Evolutionary conservation across 1,284 basidiomycete genomes (phyloP).

Genomic region (Tilletiaria anomala): DNA sequence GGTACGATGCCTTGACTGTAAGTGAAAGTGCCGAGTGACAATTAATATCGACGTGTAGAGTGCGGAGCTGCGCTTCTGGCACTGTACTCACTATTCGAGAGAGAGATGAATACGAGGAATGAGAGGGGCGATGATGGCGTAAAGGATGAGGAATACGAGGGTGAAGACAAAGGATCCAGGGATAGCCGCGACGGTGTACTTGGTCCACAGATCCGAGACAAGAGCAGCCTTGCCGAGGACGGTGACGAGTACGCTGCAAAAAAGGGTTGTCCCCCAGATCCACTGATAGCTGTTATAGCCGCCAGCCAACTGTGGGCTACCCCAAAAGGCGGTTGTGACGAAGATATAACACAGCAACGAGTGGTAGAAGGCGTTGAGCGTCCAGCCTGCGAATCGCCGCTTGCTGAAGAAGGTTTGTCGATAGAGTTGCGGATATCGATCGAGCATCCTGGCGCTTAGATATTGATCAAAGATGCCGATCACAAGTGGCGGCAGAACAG

Average conservation of each 20-base stretch:
- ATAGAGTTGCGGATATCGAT: conserved; percentile 94
- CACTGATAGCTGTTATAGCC: conserved; percentile 82
- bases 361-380: conserved; percentile 63
- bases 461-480: conserved; percentile 97
- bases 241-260: conserved; percentile 79
- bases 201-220: conserved; percentile 98
- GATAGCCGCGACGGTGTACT: conserved; percentile 72
- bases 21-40: too few species aligned
- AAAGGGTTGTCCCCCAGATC: conserved; percentile 95
- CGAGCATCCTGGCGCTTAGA: conserved; percentile 85
- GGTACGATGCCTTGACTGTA: conserved; percentile 56
- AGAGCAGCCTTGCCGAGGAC: conserved; percentile 94
- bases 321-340: conserved; percentile 79
- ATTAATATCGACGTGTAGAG: too few species aligned
- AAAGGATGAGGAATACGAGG: conserved; percentile 81
- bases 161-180: conserved; percentile 93
- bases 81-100: neutral
- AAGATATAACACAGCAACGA: conserved; percentile 78
- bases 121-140: conserved; percentile 67
- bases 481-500: conserved; percentile 80
- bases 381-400: conserved; percentile 68
- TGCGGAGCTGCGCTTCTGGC: too few species aligned
- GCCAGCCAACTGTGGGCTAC: conserved; percentile 44
- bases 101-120: neutral
- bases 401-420: conserved; percentile 31